phyloP scores from a whole-genome alignment of 2,329 filamentous ascomycete species.

The Cladosporium sp. region DNA sequence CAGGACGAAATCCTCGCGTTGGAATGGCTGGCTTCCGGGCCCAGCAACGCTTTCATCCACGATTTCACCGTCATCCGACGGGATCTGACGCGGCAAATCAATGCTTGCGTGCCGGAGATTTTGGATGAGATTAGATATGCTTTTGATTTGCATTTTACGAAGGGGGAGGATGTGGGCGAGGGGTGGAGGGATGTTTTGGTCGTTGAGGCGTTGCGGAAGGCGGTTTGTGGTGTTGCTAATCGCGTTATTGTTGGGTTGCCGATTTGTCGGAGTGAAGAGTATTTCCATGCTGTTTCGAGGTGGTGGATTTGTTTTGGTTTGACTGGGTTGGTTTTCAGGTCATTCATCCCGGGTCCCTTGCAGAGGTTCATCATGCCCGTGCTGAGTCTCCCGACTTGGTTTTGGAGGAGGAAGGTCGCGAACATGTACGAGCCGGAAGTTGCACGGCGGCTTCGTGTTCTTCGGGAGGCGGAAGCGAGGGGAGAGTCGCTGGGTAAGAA shows the following conservation, averaged over 20 bases:
- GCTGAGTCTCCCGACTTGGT: slow-evolving; percentile 9
- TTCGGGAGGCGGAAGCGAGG: slow-evolving; percentile 1
- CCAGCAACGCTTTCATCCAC: slow-evolving; percentile 8
- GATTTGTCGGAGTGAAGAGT: slow-evolving; percentile 8
- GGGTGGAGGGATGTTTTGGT: slow-evolving; percentile 12
- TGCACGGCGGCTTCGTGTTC: not conserved
- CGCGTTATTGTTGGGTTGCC: slow-evolving; percentile 9
- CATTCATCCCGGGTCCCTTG: slow-evolving; percentile 4
- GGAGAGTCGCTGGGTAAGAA: not conserved
- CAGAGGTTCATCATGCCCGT: slow-evolving; percentile 4
- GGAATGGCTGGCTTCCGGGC: slow-evolving; percentile 12
- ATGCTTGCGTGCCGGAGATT: slow-evolving; percentile 9
- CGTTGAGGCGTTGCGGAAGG: not conserved
- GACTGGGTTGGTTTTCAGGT: slow-evolving; percentile 4
- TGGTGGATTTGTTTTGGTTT: slow-evolving; percentile 9
- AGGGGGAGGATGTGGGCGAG: slow-evolving; percentile 1
- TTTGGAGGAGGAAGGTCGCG: slow-evolving; percentile 6
- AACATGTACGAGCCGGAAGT: slow-evolving; percentile 11
- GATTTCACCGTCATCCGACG: slow-evolving; percentile 16
- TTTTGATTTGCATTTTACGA: slow-evolving; percentile 8
- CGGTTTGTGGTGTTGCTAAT: slow-evolving; percentile 7
- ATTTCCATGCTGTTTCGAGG: not conserved
- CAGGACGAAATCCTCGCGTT: slow-evolving; percentile 13
- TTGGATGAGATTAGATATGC: slow-evolving; percentile 10
- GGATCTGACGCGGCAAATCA: slow-evolving; percentile 14